Evolutionary conservation across 345 rosid genomes (phyloP), one percentile per base, ranked within the genome.

Genomic region (Alliaria petiolata): DNA sequence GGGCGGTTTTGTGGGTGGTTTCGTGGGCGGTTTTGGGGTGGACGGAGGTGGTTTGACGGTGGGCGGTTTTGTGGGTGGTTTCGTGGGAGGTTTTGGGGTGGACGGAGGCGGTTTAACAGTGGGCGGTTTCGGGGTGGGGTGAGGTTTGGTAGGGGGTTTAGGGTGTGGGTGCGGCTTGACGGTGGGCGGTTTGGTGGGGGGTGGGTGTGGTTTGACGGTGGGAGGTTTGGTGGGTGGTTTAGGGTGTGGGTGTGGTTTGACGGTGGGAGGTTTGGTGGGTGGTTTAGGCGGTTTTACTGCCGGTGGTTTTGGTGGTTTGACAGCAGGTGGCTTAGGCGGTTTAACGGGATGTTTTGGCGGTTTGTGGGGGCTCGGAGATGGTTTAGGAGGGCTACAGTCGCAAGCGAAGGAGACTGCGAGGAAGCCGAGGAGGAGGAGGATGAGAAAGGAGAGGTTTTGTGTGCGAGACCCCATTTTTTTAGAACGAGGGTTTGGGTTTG

Each of bases 31-130:
- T 7, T 31, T 31, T 14, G 62, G 51, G 28, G 22, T n/a, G n/a
- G n/a, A 58, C 3, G 26, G 26, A 1, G 84, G 84, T 5, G 58
- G 59, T 53, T 56, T 62, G 8, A 71, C 35, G 34, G 33, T 6
- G 19, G 85, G 87, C 0, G 78, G 84, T 39, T 65, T 69, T 0
- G 47, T 42, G n/a, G 50, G 65, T 0, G 65, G 65, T 35, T 58
- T 69, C 0, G 42, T 8, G 19, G 0, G 81, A 66, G 82, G 0
- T 14, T 50, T 51, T n/a, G 86, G 82, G 22, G 56, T 59, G 15
- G 85, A 81, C 5, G 62, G 62, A 38, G 63, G 64, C 4, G 88
- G 81, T 11, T 70, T 59, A 3, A 61, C n/a, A 1, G 85, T 72
- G 7, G 64, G 62, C 6, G 71, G 76, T n/a, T n/a, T n/a, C 0